Evolutionary conservation across 2,329 filamentous ascomycete genomes (phyloP), one percentile per base, ranked within the genome.

Genomic region (Camptophora hylomeconis): DNA sequence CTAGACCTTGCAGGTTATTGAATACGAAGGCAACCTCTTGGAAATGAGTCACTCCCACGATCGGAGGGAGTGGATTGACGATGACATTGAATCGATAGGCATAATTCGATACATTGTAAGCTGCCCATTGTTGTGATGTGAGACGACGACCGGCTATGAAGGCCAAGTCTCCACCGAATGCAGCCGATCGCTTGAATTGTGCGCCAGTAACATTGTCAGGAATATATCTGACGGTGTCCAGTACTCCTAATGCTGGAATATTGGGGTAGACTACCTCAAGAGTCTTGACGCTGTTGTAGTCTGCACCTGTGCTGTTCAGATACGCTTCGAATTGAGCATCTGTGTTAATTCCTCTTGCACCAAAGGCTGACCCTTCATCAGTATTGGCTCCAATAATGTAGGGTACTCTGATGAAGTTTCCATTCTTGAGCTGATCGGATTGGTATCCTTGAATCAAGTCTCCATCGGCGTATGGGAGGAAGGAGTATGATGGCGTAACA

Each of bases 331-430:
- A 69, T 27, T 73, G 58, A 10, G 53, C 59, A 7, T 59, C 65
- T 2, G 63, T 69, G 44, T 74, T 65, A 36, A 76, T 35, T 10
- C 62, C 65, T 5, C 36, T 47, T 7, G 61, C 59, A 1, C 58
- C 64, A 42, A 75, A 76, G 1, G 57, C 54, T 1, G 65, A 65
- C 2, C 72, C 76, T 46, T 81, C 76, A 40, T 80, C 75, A 1
- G 65, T 65, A 47, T 78, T 80, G 19, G 64, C 65, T 5, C 77
- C 75, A 18, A 64, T 55, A 5, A 81, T 58, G 21, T 79, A 63
- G 1, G 74, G 72, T 0, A 80, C 69, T 29, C 69, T 61, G 32
- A 77, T 66, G 38, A 79, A 78, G 11, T 63, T 61, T 25, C 72
- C 73, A 4, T 60, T 48, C 2, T 55, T 51, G 5, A 80, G 53